phyloP scores from a whole-genome alignment of 768 basidiomycete genomes.

The Pleurotus platypus region DNA sequence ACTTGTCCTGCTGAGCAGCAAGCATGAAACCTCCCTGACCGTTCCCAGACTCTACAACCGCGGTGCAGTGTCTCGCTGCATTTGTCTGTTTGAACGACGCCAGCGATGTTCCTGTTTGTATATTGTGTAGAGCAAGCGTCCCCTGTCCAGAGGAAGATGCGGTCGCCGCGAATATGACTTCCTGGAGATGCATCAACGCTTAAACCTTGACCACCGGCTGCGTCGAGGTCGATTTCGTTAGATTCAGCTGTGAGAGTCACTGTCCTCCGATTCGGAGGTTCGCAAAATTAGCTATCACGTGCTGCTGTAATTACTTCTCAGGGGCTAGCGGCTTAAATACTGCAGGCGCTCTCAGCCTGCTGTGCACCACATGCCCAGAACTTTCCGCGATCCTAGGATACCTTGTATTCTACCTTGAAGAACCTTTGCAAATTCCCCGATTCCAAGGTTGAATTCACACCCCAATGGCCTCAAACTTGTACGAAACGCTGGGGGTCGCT shows the following conservation, averaged over 20 bases:
- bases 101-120: slow-evolving; percentile 69
- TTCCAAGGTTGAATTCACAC: neutral
- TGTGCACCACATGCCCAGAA: neutral
- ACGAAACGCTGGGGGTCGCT: slow-evolving; percentile 56
- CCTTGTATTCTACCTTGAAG: slow-evolving; percentile 9
- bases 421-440: slow-evolving; percentile 5
- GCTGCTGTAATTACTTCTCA: neutral
- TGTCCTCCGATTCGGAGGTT: no score
- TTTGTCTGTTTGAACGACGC: slow-evolving; percentile 89
- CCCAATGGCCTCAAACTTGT: slow-evolving; percentile 56
- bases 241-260: no score
- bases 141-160: slow-evolving; percentile 56
- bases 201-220: neutral
- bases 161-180: slow-evolving; percentile 63
- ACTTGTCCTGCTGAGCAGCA: slow-evolving; percentile 84
- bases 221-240: neutral
- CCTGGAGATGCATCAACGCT: slow-evolving; percentile 59
- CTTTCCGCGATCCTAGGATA: neutral
- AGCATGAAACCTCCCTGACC: slow-evolving; percentile 83
- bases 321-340: neutral
- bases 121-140: slow-evolving; percentile 73
- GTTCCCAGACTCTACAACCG: slow-evolving; percentile 60
- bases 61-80: slow-evolving; percentile 61
- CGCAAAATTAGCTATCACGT: neutral
- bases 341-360: no score